phyloP scores from a whole-genome alignment of 1,139 yeast species.

The Geotrichum macrosporum region DNA sequence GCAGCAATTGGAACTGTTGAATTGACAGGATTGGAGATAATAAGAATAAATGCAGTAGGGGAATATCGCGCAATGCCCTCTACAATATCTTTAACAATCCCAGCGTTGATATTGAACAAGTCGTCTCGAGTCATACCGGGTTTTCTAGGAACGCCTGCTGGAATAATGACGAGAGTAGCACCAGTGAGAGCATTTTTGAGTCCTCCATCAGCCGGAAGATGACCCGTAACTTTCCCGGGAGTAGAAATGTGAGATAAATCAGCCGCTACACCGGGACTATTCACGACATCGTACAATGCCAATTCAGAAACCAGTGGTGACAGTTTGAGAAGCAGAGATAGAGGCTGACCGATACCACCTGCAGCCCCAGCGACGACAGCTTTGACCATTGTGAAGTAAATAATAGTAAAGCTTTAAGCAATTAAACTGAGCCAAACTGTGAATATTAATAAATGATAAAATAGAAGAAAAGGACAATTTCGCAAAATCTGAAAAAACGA shows the following conservation, averaged over 20 bases:
- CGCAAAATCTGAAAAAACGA: no score
- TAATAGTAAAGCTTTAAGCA: constrained; percentile 3
- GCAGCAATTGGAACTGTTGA: constrained; percentile 93
- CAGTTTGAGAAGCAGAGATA: constrained; percentile 75
- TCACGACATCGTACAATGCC: constrained; percentile 82
- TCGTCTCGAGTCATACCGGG: constrained; percentile 99
- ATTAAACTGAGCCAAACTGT: background rate
- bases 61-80: constrained; percentile 68
- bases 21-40: constrained; percentile 94
- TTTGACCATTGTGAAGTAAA: constrained; percentile 33
- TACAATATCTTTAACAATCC: constrained; percentile 80
- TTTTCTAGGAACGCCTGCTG: constrained; percentile 97
- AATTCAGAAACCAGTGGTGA: constrained; percentile 56
- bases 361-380: constrained; percentile 44
- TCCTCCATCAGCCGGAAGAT: constrained; percentile 59
- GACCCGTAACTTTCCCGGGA: constrained; percentile 63
- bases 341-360: constrained; percentile 81
- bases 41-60: constrained; percentile 70
- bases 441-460: background rate
- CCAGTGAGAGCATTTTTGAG: constrained; percentile 57
- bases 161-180: constrained; percentile 77
- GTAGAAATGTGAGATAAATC: constrained; percentile 90
- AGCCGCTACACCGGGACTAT: constrained; percentile 89
- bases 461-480: no score
- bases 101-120: constrained; percentile 87